Percentiles rank a stretch among this genome's conserved stretches.
These are phyloP conservation scores for Suhomyces pyralidae DNA, from an alignment of 805 yeast genomes.

Conservation along the genomic window DNA sequence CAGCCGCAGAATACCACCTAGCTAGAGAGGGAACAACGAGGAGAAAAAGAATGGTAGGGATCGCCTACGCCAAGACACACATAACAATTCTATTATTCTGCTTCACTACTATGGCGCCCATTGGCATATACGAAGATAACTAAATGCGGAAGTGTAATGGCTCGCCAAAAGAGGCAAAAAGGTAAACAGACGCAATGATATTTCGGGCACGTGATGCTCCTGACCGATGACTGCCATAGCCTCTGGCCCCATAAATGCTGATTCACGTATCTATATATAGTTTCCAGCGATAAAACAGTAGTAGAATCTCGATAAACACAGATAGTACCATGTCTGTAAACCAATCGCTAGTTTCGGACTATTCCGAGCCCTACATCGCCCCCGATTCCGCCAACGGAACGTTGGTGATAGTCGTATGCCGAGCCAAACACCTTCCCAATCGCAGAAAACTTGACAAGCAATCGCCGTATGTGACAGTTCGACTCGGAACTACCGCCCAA, in stretches of 20 bases:
- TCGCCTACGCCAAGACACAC: background rate
- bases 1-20: background rate
- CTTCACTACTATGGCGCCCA: background rate
- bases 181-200: background rate
- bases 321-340: background rate
- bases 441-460: conserved; percentile 86
- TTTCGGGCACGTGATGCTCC: background rate
- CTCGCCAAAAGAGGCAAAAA: background rate
- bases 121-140: background rate
- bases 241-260: background rate
- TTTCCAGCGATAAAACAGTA: background rate
- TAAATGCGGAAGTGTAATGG: background rate
- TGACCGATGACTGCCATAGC: conserved; percentile 1
- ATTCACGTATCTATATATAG: background rate
- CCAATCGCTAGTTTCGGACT: background rate
- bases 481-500: conserved; percentile 79
- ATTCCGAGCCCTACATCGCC: conserved; percentile 1
- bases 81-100: background rate
- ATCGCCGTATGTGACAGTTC: conserved; percentile 80
- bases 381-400: conserved; percentile 48
- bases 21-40: background rate
- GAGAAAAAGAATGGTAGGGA: background rate
- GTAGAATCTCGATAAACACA: background rate
- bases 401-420: conserved; percentile 70
- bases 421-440: conserved; percentile 86